These are phyloP conservation scores for Saccharomycopsis babjevae DNA, from an alignment of 805 yeast genomes.

Conservation along the genomic window DNA sequence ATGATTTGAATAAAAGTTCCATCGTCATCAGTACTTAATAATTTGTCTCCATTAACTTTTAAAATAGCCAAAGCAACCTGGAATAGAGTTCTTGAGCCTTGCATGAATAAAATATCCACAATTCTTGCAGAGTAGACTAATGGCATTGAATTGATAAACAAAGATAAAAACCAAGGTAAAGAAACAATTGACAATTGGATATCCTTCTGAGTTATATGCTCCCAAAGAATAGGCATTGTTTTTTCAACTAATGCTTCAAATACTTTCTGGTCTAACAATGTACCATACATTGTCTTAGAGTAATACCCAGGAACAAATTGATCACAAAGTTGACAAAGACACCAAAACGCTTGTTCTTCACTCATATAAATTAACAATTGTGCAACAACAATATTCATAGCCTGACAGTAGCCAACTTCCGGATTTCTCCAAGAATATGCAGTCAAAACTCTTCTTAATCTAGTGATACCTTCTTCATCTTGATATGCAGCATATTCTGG, in stretches of 20 bases:
- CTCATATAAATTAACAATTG: conserved; percentile 75
- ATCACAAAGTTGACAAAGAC: conserved; percentile 71
- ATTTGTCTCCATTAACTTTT: conserved; percentile 76
- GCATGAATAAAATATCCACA: conserved; percentile 78
- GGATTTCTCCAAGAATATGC: conserved; percentile 97
- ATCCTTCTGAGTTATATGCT: conserved; percentile 66
- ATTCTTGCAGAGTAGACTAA: conserved; percentile 86
- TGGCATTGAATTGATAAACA: conserved; percentile 90
- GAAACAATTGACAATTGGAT: conserved; percentile 90
- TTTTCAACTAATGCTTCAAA: conserved; percentile 83
- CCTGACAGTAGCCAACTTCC: conserved; percentile 96
- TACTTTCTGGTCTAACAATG: conserved; percentile 85
- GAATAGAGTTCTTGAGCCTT: conserved; percentile 82
- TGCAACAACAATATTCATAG: conserved; percentile 91
- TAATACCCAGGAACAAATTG: conserved; percentile 89
- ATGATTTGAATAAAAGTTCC: conserved; percentile 82
- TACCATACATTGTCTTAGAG: conserved; percentile 96
- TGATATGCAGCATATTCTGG: conserved; percentile 97
- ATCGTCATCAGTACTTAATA: conserved; percentile 76
- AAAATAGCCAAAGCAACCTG: conserved; percentile 91
- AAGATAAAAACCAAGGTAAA: conserved; percentile 89
- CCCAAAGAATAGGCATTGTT: conserved; percentile 83
- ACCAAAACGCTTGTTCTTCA: conserved; percentile 97
- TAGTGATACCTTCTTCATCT: conserved; percentile 68
- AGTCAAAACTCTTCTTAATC: conserved; percentile 78